A percentile compares a stretch with the other conserved stretches of the same genome.
Conservation (phyloP, 345 rosid species). For the Acer saccharum region DNA sequence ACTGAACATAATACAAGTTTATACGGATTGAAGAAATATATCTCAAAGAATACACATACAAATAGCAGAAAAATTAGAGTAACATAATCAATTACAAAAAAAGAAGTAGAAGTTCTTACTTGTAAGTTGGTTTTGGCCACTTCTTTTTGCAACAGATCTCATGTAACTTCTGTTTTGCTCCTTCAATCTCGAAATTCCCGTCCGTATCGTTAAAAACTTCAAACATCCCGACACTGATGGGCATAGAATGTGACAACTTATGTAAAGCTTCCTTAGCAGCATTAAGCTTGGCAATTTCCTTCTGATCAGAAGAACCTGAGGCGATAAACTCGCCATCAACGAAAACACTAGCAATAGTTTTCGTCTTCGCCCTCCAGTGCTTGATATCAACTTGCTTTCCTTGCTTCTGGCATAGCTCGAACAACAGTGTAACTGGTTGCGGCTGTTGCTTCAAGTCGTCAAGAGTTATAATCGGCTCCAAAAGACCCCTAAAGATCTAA, state of each 20-base stretch:
- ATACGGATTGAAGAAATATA: not conserved
- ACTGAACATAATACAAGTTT: not conserved
- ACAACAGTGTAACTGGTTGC: slow-evolving; percentile 67
- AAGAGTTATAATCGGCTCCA: slow-evolving; percentile 68
- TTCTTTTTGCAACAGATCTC: slow-evolving; percentile 60
- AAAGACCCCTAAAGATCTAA: slow-evolving; percentile 62
- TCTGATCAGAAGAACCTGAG: slow-evolving; percentile 57
- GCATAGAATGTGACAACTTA: slow-evolving; percentile 35
- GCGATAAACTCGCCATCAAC: slow-evolving; percentile 54
- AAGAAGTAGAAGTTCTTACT: slow-evolving; percentile 33
- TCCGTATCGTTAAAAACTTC: slow-evolving; percentile 14
- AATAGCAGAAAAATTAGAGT: not conserved
- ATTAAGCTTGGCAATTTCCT: slow-evolving; percentile 66
- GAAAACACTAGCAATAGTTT: slow-evolving; percentile 46
- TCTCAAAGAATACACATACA: not conserved
- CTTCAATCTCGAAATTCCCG: slow-evolving; percentile 35
- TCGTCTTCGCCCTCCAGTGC: slow-evolving; percentile 33
- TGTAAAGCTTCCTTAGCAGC: slow-evolving; percentile 62
- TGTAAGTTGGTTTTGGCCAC: slow-evolving; percentile 71
- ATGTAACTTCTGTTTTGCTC: slow-evolving; percentile 61
- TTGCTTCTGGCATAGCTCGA: slow-evolving; percentile 62
- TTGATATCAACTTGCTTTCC: slow-evolving; percentile 54
- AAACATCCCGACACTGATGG: slow-evolving; percentile 11
- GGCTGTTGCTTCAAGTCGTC: slow-evolving; percentile 63
- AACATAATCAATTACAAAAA: not conserved